Conservation (phyloP, 2,329 filamentous ascomycete genomes). For the Pyricularia grisea region DNA sequence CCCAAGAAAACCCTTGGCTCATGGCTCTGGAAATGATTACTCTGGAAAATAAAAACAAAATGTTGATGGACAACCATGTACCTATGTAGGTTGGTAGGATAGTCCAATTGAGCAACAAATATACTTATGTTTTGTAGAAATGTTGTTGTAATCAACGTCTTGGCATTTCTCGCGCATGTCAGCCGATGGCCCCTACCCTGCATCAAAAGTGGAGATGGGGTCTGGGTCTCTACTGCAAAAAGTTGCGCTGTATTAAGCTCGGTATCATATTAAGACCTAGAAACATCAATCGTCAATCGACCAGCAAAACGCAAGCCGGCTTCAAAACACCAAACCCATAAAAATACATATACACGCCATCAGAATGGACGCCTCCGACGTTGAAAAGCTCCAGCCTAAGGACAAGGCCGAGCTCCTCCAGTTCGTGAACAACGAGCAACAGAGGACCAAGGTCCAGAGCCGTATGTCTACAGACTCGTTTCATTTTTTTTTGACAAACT, state of each 20-base stretch:
- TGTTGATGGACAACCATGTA: no score
- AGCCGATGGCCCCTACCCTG: not conserved
- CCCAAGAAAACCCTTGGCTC: not conserved
- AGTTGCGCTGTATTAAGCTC: not conserved
- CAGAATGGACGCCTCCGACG: conserved; percentile 44
- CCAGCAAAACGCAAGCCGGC: not conserved
- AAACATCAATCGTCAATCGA: not conserved
- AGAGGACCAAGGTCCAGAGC: conserved; percentile 61
- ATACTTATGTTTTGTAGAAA: not conserved
- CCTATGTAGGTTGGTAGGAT: not conserved
- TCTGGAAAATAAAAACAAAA: not conserved
- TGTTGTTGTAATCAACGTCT: not conserved
- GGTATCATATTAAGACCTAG: not conserved
- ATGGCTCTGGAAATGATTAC: not conserved
- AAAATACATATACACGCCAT: not conserved
- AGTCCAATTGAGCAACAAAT: not conserved
- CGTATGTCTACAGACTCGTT: conserved; percentile 38
- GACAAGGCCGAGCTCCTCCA: conserved; percentile 85
- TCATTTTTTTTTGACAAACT: not conserved
- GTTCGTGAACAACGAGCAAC: conserved; percentile 74
- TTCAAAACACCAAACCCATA: not conserved
- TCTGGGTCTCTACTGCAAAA: not conserved
- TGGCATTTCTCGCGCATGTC: not conserved
- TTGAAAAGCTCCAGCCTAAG: conserved; percentile 65
- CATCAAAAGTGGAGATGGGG: not conserved